Evolutionary conservation across 2,329 filamentous ascomycete genomes (phyloP).

Genomic region (Diplodia seriata): DNA sequence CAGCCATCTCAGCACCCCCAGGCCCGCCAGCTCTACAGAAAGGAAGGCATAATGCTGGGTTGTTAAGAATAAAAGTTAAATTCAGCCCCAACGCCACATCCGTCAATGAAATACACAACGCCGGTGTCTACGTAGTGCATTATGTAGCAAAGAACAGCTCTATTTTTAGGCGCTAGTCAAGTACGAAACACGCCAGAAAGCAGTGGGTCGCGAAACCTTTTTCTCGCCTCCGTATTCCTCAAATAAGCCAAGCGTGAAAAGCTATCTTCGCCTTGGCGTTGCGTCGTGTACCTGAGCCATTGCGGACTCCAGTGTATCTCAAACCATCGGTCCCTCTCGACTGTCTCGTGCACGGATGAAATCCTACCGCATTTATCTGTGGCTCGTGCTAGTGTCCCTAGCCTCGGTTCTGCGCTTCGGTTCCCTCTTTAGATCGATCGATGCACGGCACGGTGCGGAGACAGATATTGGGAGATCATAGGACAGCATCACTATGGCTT

Average conservation of each 20-base stretch:
- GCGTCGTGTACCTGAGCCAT: background rate
- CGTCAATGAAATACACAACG: too few species aligned
- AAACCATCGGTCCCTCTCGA: conserved; percentile 2
- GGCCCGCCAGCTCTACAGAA: too few species aligned
- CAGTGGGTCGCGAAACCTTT: background rate
- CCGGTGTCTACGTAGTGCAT: too few species aligned
- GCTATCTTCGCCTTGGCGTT: background rate
- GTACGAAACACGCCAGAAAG: too few species aligned
- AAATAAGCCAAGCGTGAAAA: background rate
- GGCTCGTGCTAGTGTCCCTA: background rate
- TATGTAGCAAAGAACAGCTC: too few species aligned
- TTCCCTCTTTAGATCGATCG: background rate
- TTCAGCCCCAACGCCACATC: too few species aligned
- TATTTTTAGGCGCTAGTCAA: too few species aligned
- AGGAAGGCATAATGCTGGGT: too few species aligned
- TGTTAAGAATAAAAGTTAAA: too few species aligned
- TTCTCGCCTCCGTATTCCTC: background rate
- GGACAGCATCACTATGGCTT: background rate
- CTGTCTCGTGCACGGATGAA: background rate
- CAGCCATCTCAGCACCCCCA: too few species aligned
- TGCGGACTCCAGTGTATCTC: background rate
- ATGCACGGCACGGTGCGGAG: background rate
- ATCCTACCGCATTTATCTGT: background rate
- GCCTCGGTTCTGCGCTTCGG: background rate
- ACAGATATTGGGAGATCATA: background rate